A percentile compares a stretch with the other conserved stretches of the same genome.
These are phyloP conservation scores for Coniophora puteana DNA, from an alignment of 1,284 basidiomycete genomes.

Conservation along the genomic window DNA sequence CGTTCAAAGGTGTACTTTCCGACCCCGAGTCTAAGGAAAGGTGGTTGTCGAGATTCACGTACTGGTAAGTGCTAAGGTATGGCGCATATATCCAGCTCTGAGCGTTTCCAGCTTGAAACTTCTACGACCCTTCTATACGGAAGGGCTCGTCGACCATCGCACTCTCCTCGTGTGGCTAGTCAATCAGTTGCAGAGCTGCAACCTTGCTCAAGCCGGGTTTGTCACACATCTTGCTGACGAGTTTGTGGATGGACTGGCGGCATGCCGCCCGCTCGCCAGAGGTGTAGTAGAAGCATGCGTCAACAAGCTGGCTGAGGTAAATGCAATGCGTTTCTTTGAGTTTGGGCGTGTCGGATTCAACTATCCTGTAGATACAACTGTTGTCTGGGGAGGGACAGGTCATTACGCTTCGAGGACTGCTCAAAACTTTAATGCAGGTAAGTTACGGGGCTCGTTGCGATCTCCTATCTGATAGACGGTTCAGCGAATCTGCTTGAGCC, in stretches of 20 bases:
- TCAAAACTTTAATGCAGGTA: conserved; percentile 61
- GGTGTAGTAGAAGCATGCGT: conserved; percentile 69
- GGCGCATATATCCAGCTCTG: background rate
- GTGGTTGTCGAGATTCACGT: conserved; percentile 82
- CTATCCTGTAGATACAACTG: conserved; percentile 43
- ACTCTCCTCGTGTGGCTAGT: conserved; percentile 84
- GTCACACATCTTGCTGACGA: conserved; percentile 76
- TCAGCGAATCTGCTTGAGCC: conserved; percentile 59
- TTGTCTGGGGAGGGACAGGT: conserved; percentile 52
- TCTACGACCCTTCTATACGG: conserved; percentile 74
- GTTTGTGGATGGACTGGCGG: conserved; percentile 72
- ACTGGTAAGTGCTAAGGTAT: conserved; percentile 52
- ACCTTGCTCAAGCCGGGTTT: conserved; percentile 85
- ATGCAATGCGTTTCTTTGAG: conserved; percentile 4
- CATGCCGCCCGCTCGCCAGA: conserved; percentile 58
- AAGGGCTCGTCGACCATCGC: conserved; percentile 79
- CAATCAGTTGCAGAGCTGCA: conserved; percentile 71
- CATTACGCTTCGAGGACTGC: conserved; percentile 47
- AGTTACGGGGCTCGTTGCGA: conserved; percentile 6
- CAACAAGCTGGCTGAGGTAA: conserved; percentile 67
- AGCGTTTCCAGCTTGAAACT: conserved; percentile 56
- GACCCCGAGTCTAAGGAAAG: conserved; percentile 65
- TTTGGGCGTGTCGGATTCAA: conserved; percentile 2
- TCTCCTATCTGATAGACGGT: conserved; percentile 5
- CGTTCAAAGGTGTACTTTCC: conserved; percentile 72